phyloP scores from a whole-genome alignment of 1,139 yeast species.

The Zygosaccharomyces pseudobailii region DNA sequence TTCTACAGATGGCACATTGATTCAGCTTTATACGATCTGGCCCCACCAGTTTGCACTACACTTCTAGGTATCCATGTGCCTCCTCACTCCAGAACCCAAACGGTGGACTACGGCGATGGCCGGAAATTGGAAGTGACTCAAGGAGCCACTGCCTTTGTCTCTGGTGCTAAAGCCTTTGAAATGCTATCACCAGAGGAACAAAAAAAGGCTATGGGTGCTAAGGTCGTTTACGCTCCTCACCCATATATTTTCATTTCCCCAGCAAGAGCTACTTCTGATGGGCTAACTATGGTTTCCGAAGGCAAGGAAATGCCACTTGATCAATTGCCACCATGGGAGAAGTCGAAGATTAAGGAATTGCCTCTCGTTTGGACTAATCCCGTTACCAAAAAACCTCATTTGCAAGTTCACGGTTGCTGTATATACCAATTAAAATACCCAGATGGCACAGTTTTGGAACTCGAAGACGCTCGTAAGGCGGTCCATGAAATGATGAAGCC shows the following conservation, averaged over 20 bases:
- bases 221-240: conserved; percentile 84
- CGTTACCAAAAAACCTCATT: conserved; percentile 73
- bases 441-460: conserved; percentile 53
- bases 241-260: conserved; percentile 81
- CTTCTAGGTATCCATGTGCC: conserved; percentile 82
- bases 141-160: conserved; percentile 87
- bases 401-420: conserved; percentile 86
- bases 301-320: conserved; percentile 63
- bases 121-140: conserved; percentile 64
- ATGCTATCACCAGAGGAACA: conserved; percentile 63
- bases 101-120: conserved; percentile 62
- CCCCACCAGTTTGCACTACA: conserved; percentile 84
- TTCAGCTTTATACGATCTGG: conserved; percentile 76
- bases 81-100: conserved; percentile 37
- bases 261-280: conserved; percentile 78
- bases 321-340: conserved; percentile 78
- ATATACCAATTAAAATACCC: conserved; percentile 58
- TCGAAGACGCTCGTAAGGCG: conserved; percentile 66
- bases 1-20: conserved; percentile 94
- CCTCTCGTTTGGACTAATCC: conserved; percentile 94
- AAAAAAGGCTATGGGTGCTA: conserved; percentile 65
- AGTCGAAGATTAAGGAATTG: conserved; percentile 61
- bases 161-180: conserved; percentile 73
- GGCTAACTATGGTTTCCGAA: conserved; percentile 78
- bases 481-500: conserved; percentile 76